phyloP scores from a whole-genome alignment of 768 basidiomycete genomes.

The Tulasnella sp. region DNA sequence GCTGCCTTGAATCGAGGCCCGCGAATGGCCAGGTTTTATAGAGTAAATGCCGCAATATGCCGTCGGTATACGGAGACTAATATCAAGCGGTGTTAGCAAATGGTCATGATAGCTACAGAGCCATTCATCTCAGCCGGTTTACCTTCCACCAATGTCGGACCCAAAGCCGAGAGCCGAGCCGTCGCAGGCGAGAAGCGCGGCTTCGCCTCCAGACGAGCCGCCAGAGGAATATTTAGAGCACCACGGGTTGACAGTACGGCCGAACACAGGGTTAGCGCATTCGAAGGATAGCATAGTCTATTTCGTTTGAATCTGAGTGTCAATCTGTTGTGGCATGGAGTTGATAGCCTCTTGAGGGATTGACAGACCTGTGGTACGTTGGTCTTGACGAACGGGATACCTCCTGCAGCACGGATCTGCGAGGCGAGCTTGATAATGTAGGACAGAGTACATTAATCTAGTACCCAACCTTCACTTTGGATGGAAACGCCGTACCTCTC shows the following conservation, averaged over 20 bases:
- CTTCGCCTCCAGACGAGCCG: constrained; percentile 80
- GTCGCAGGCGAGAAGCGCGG: constrained; percentile 62
- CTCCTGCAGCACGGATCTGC: constrained; percentile 25
- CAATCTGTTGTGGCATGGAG: too few relatives aligned
- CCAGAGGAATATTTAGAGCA: constrained; percentile 40
- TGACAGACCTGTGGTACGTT: constrained; percentile 29
- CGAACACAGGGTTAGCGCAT: constrained; percentile 70
- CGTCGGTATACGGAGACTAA: constrained; percentile 71
- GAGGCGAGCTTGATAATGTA: constrained; percentile 22
- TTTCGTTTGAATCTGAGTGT: too few relatives aligned
- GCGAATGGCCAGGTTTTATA: constrained; percentile 54
- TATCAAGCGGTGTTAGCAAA: too few relatives aligned
- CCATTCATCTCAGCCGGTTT: not conserved
- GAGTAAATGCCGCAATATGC: constrained; percentile 69
- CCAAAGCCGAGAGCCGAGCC: constrained; percentile 73
- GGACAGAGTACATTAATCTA: too few relatives aligned
- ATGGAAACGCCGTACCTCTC: constrained; percentile 39
- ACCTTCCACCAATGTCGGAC: constrained; percentile 53
- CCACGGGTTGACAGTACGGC: constrained; percentile 65
- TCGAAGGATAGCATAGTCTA: constrained; percentile 68
- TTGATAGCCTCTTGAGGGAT: too few relatives aligned
- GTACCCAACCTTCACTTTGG: not conserved
- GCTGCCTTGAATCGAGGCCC: constrained; percentile 44
- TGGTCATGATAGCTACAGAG: too few relatives aligned
- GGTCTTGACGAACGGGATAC: constrained; percentile 31